Conservation (phyloP, 306 rosid species). For the Inga leiocalycina region DNA sequence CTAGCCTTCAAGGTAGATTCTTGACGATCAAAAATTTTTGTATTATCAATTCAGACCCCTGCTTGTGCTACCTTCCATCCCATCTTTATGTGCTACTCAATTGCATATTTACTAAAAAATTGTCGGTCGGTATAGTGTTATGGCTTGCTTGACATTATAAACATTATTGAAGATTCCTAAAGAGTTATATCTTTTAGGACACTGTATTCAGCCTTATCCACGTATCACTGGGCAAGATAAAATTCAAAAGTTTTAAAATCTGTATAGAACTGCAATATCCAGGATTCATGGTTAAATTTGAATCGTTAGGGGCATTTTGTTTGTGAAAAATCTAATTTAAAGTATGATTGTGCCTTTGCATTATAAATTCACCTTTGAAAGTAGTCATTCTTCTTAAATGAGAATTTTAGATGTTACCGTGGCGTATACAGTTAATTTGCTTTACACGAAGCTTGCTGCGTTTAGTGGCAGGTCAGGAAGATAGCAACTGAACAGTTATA, state of each 20-base stretch:
- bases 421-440: constrained; percentile 36
- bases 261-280: background rate
- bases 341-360: background rate
- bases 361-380: background rate
- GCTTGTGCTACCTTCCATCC: no score
- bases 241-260: background rate
- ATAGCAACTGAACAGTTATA: constrained; percentile 46
- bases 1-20: constrained; percentile 69
- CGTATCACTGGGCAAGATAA: no score
- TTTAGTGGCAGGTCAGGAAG: constrained; percentile 65
- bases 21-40: background rate
- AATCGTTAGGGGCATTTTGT: background rate
- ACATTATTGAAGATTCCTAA: no score
- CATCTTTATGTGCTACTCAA: no score
- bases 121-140: no score
- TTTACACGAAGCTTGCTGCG: constrained; percentile 49
- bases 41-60: no score
- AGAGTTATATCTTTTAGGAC: no score
- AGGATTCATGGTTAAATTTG: background rate
- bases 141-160: no score
- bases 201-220: no score
- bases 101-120: no score
- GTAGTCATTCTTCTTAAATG: constrained; percentile 20
- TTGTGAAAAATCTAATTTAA: background rate
- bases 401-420: constrained; percentile 23